Percentiles rank a stretch among this genome's conserved stretches.
phyloP scores from a whole-genome alignment of 495 filamentous ascomycete genomes.

The Penicillium canescens region DNA sequence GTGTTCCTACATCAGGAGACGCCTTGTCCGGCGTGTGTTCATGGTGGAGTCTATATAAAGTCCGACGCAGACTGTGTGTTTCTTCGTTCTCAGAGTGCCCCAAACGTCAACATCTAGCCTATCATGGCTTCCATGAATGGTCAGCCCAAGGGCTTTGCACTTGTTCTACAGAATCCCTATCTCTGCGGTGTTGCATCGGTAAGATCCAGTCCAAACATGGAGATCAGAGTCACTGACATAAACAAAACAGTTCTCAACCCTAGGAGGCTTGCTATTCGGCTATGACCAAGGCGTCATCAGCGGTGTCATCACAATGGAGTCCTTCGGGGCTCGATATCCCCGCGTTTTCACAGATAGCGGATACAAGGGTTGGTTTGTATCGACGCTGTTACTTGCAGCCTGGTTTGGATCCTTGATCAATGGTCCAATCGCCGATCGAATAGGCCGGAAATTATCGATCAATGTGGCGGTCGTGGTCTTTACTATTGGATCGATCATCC shows the following conservation, averaged over 20 bases:
- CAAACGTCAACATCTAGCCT: background rate
- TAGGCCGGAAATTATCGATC: conserved; percentile 75
- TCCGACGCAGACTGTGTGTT: background rate
- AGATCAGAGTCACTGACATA: background rate
- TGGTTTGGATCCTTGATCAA: conserved; percentile 78
- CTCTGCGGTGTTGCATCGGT: conserved; percentile 44
- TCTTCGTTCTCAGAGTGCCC: background rate
- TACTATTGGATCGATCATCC: conserved; percentile 73
- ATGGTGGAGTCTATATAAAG: conserved; percentile 1
- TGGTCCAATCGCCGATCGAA: conserved; percentile 71
- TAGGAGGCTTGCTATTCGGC: conserved; percentile 61
- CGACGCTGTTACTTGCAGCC: conserved; percentile 79
- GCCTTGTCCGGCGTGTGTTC: background rate
- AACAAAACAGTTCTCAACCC: conserved; percentile 35
- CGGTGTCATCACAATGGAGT: conserved; percentile 46
- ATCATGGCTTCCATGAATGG: conserved; percentile 23
- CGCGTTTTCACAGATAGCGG: conserved; percentile 61
- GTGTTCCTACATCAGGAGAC: background rate
- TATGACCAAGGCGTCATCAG: conserved; percentile 42
- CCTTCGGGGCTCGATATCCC: conserved; percentile 57
- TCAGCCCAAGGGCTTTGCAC: conserved; percentile 26
- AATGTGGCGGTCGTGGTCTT: conserved; percentile 72
- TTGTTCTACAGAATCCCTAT: conserved; percentile 40
- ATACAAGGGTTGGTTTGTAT: conserved; percentile 75
- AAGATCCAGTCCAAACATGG: conserved; percentile 5